Base-by-base conservation (phyloP, 108 stramenopile species). In the Licmophora abbreviata region DNA sequence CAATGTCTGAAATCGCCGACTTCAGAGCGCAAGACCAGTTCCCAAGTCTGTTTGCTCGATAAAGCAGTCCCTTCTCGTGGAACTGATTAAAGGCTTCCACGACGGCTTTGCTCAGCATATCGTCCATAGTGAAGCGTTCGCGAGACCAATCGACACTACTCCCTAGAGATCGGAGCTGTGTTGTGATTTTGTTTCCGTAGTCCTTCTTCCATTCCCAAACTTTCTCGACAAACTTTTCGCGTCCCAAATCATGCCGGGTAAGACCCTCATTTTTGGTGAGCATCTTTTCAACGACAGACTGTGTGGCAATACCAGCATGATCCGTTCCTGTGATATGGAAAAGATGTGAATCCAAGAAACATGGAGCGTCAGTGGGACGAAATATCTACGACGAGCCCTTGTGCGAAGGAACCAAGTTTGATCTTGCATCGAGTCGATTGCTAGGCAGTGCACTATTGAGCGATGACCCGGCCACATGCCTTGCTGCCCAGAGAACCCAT, bases 291-390 rank as follows among this genome's bases (percentile, higher is more conserved):
- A 99, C 99, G 7, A 99, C 95, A 23, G 88, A 86, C 70, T 99
- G 99, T 29, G 99, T 99, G 51, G 99, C 99, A 60, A 99, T 99
- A 29, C 99, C 99, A 14, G 99, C 99, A 61, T 99, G 99, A 61
- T 99, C 99, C 20, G 93, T 97, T 56, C 99, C 94, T 77, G 33
- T 29, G n/a, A n/a, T 34, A 15, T 44, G 6, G 14, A 40, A 58
- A 31, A n/a, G 15, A 30, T 51, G 38, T 48, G 30, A 48, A 2
- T 48, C 24, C 30, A 7, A 59, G 24, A 42, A 32, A 54, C 14
- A 21, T n/a, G 35, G n/a, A 44, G 12, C 18, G 61, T 45, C n/a
- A 24, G 23, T 32, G 24, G 44, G 11, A 38, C 29, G 8, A 12
- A 44, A 32, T 31, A 24, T 50, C 38, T 40, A 11, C 22, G n/a